Evolutionary conservation across 345 rosid species (phyloP).

Genomic region (Eucalyptus tenuipes): DNA sequence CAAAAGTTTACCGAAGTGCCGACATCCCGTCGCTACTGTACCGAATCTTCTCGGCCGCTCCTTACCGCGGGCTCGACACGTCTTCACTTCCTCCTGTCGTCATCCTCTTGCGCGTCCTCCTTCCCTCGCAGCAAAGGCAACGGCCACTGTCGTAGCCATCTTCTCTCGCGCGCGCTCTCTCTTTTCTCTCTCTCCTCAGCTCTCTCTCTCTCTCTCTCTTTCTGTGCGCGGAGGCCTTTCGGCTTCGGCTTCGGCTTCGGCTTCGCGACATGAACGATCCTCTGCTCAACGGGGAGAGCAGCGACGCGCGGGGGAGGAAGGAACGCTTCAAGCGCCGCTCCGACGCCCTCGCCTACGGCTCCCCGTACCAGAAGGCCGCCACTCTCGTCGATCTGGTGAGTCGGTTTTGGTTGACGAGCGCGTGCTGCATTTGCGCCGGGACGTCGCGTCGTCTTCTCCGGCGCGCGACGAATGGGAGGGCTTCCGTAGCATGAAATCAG

Average conservation of each 20-base stretch:
- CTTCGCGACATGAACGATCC: slow-evolving; percentile 3
- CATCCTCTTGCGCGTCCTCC: too few species aligned
- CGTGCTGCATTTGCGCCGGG: background rate
- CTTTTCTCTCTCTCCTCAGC: background rate
- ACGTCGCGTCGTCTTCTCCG: background rate
- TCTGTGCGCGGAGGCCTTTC: background rate
- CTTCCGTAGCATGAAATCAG: too few species aligned
- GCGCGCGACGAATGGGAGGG: too few species aligned
- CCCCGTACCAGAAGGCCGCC: slow-evolving; percentile 77
- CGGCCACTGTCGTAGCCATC: background rate
- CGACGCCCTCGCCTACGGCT: slow-evolving; percentile 70
- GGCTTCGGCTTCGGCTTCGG: background rate
- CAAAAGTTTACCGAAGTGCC: background rate
- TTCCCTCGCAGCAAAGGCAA: background rate
- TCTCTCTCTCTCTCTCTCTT: background rate
- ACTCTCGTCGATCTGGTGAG: slow-evolving; percentile 91
- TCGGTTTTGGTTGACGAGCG: background rate
- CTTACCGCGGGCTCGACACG: too few species aligned
- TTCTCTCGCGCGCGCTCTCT: too few species aligned
- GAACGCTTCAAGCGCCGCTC: slow-evolving; percentile 41
- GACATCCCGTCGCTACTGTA: background rate
- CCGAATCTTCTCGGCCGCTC: too few species aligned
- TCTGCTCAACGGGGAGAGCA: slow-evolving; percentile 15
- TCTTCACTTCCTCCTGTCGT: too few species aligned
- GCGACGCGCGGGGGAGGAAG: slow-evolving; percentile 12